A percentile compares a stretch with the other conserved stretches of the same genome.
Evolutionary conservation across 1,284 basidiomycete genomes (phyloP).

Genomic region (Sphaerobolus stellatus): DNA sequence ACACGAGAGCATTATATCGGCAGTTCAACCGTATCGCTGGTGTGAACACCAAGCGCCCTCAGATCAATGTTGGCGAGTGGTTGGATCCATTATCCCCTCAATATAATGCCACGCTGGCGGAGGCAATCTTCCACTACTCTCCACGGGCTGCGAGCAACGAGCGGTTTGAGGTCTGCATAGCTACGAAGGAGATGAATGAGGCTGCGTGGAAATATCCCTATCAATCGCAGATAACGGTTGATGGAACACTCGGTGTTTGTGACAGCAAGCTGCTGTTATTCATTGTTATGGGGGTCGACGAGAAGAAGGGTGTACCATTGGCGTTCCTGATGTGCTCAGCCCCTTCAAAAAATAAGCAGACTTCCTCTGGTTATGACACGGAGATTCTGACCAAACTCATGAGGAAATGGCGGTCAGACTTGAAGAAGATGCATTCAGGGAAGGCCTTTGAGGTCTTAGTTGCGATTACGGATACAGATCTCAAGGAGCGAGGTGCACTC

Average conservation of each 20-base stretch:
- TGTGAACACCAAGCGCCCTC: conserved; percentile 21
- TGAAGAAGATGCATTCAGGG: conserved; percentile 12
- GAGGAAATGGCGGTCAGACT: conserved; percentile 21
- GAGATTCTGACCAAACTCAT: conserved; percentile 31
- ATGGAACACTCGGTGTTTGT: conserved; percentile 41
- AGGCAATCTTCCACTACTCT: conserved; percentile 29
- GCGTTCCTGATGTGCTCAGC: conserved; percentile 40
- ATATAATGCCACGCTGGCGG: conserved; percentile 23
- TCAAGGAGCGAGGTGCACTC: conserved; percentile 35
- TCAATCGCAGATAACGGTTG: conserved; percentile 32
- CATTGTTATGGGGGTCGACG: conserved; percentile 36
- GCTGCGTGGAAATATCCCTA: conserved; percentile 36
- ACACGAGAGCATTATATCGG: conserved; percentile 23
- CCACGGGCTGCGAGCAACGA: conserved; percentile 17
- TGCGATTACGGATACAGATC: conserved; percentile 39
- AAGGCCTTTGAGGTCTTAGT: conserved; percentile 26
- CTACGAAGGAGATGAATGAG: conserved; percentile 34
- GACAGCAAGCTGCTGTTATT: conserved; percentile 32
- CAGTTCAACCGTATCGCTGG: conserved; percentile 18
- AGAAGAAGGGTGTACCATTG: conserved; percentile 30
- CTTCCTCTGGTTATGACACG: conserved; percentile 35
- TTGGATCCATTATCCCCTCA: conserved; percentile 19
- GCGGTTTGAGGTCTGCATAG: conserved; percentile 29
- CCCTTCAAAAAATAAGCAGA: conserved; percentile 29
- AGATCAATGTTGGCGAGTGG: conserved; percentile 25